Evolutionary conservation across 2,329 filamentous ascomycete species (phyloP).

Genomic region (Aspergillus sp.): DNA sequence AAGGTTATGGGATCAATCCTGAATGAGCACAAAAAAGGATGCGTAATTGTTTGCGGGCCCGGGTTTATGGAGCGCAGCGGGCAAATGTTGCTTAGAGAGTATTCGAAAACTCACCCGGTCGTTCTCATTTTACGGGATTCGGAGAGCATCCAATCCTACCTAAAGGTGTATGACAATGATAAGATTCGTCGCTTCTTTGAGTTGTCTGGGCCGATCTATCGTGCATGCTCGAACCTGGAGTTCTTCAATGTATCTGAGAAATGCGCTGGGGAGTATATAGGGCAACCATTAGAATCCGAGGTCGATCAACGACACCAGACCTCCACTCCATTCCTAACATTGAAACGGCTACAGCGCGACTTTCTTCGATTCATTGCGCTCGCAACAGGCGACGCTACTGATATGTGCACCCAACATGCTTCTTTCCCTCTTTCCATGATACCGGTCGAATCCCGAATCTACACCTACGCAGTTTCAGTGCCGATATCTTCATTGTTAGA

Average conservation of each 20-base stretch:
- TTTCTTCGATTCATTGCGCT: conserved; percentile 63
- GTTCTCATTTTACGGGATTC: conserved; percentile 63
- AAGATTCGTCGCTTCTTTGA: conserved; percentile 55
- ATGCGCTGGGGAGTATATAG: conserved; percentile 17
- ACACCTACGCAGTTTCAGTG: conserved; percentile 62
- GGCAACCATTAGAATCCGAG: conserved; percentile 22
- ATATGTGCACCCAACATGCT: conserved; percentile 26
- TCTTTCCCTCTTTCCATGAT: conserved; percentile 59
- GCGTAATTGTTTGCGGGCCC: conserved; percentile 65
- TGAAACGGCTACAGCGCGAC: conserved; percentile 62
- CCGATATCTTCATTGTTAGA: conserved; percentile 52
- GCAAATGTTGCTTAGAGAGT: conserved; percentile 55
- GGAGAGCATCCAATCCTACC: conserved; percentile 57
- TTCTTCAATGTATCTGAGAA: conserved; percentile 68
- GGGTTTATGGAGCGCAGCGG: conserved; percentile 61
- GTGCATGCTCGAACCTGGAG: conserved; percentile 64
- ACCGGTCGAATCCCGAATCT: conserved; percentile 53
- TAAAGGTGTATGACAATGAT: conserved; percentile 50
- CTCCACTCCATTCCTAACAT: conserved; percentile 55
- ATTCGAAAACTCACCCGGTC: conserved; percentile 59
- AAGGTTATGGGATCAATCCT: conserved; percentile 57
- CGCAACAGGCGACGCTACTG: conserved; percentile 39
- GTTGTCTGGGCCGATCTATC: conserved; percentile 47
- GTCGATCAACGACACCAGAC: conserved; percentile 34
- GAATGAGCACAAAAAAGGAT: conserved; percentile 51